A percentile compares a stretch with the other conserved stretches of the same genome.
These are phyloP conservation scores for Fusarium miscanthi DNA, from an alignment of 2,329 filamentous ascomycete species.

Conservation along the genomic window DNA sequence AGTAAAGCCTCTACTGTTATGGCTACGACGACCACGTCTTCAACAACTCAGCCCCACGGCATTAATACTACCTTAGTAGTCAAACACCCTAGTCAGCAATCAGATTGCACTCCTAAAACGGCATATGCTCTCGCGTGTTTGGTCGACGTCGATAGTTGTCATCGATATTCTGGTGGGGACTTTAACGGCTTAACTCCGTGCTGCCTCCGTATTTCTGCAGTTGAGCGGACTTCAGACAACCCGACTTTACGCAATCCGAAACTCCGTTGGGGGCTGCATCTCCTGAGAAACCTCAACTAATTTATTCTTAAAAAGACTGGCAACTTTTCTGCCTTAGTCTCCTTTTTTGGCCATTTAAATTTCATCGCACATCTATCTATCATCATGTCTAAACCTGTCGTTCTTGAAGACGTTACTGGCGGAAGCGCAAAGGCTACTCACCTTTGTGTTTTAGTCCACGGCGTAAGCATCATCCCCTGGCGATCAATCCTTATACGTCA, in stretches of 20 bases:
- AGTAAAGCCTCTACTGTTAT: background rate
- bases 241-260: slow-evolving; percentile 32
- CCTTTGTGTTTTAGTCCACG: slow-evolving; percentile 81
- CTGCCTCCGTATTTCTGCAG: slow-evolving; percentile 1
- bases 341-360: background rate
- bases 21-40: background rate
- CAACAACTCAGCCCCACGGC: slow-evolving; percentile 21
- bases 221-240: slow-evolving; percentile 17
- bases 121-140: slow-evolving; percentile 14
- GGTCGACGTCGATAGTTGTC: slow-evolving; percentile 30
- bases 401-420: slow-evolving; percentile 55
- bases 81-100: background rate
- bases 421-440: slow-evolving; percentile 70
- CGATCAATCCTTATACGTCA: slow-evolving; percentile 23
- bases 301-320: slow-evolving; percentile 12
- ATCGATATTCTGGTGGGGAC: slow-evolving; percentile 18
- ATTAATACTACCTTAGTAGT: background rate
- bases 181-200: slow-evolving; percentile 35
- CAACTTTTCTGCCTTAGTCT: background rate
- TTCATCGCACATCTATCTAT: slow-evolving; percentile 28
- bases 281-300: slow-evolving; percentile 39
- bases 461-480: slow-evolving; percentile 62
- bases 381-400: slow-evolving; percentile 33
- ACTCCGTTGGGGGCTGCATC: slow-evolving; percentile 37
- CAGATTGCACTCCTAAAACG: slow-evolving; percentile 1